Base-by-base conservation (phyloP, 768 basidiomycete species). In the Auriscalpium microsporum region DNA sequence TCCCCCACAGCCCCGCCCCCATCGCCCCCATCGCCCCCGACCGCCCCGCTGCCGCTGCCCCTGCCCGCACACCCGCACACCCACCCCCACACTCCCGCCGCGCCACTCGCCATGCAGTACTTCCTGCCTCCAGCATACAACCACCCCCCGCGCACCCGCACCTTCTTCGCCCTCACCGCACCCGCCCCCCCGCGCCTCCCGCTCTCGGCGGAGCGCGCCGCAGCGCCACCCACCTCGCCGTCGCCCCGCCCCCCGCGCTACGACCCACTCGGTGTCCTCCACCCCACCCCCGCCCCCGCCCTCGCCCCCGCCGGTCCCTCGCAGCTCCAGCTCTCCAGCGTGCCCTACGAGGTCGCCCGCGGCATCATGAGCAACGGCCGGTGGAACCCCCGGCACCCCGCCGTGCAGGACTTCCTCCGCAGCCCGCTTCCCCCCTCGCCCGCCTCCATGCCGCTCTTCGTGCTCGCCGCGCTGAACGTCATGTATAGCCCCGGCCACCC, bases 281-380 rank as follows among this genome's bases (percentile, higher is more conserved):
- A 36, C 14, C 48, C 45, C 4, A 57, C 55, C 52, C 35, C 52
- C 37, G 34, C 23, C 42, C 38, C 35, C n/a, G 1, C 55, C 52
- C 35, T 50, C 37, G 34, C 23, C 42, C 38, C 35, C n/a, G 1
- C 51, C 33, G n/a, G 49, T n/a, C 45, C 21, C 46, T 8, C 21
- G 46, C 13, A 23, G n/a, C 59, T 52, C 23, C 11, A 17, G 33
- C 55, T 53, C 23, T 52, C 40, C 47, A 48, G 48, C 45, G 45
- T 54, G 38, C 58, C 56, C 36, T 5, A 23, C 48, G 35, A n/a
- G 13, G 45, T 60, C 23, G 34, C 58, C 33, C 53, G 46, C 21
- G 61, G 61, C 48, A 58, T 62, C 46, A 56, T 62, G 58, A 57
- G 53, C 48, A 56, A 62, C 33, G 58, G 58, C n/a, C 53, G 52